Percentiles rank a stretch among this genome's conserved stretches.
Evolutionary conservation across 1,284 basidiomycete genomes (phyloP).

Genomic region (Acaromyces ingoldii): DNA sequence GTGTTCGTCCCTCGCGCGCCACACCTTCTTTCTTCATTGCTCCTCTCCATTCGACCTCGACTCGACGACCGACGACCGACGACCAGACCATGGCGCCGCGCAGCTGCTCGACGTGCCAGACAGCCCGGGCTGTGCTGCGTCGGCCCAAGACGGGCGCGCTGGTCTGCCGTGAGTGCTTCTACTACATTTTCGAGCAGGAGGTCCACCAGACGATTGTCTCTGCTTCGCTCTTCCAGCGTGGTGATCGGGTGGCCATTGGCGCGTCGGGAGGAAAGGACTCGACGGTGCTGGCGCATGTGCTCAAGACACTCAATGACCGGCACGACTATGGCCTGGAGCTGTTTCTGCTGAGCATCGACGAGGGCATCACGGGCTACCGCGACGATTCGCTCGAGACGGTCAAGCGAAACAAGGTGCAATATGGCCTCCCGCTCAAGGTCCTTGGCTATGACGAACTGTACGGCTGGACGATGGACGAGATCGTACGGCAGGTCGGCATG

Average conservation of each 20-base stretch:
- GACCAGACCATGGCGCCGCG: conserved; percentile 61
- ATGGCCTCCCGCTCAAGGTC: conserved; percentile 90
- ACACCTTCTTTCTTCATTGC: background rate
- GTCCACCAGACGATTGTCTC: conserved; percentile 86
- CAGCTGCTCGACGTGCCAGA: conserved; percentile 69
- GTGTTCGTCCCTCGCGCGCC: too few relatives aligned
- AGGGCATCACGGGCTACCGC: conserved; percentile 95
- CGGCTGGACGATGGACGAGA: conserved; percentile 98
- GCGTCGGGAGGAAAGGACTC: conserved; percentile 99
- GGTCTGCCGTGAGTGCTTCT: conserved; percentile 93
- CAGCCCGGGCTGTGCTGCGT: conserved; percentile 77
- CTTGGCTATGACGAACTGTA: conserved; percentile 93
- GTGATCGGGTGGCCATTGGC: conserved; percentile 92
- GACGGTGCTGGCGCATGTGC: conserved; percentile 92
- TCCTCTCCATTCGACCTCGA: background rate
- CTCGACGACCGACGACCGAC: background rate
- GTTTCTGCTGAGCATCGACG: conserved; percentile 92
- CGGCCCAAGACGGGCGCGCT: conserved; percentile 95
- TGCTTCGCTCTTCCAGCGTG: conserved; percentile 71
- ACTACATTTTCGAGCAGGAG: conserved; percentile 94
- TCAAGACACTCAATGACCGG: conserved; percentile 89
- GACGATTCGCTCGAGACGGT: conserved; percentile 99
- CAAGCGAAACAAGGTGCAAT: conserved; percentile 93
- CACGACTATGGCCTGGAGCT: conserved; percentile 88
- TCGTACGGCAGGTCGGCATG: conserved; percentile 87